Conservation (phyloP, 495 filamentous ascomycete species). For the Lophiostoma macrostomum region DNA sequence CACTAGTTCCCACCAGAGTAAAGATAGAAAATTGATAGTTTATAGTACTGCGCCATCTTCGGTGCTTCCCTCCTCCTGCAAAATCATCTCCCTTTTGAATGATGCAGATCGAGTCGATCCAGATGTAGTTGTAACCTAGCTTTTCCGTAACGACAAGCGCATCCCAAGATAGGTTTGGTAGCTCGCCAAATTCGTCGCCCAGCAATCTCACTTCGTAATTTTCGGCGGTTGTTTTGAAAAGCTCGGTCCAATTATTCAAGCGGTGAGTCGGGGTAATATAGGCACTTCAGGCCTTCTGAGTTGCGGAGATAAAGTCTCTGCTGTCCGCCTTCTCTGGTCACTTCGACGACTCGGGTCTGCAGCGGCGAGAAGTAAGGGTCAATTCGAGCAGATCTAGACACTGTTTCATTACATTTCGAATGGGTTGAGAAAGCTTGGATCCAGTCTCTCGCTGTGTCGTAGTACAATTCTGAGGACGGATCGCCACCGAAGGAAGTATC, state of each 20-base stretch:
- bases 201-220: constrained; percentile 2
- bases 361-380: neutral
- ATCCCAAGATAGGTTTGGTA: constrained; percentile 1
- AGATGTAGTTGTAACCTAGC: constrained; percentile 1
- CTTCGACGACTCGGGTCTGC: neutral
- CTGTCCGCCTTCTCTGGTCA: too few relatives aligned
- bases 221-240: constrained; percentile 1
- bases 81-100: constrained; percentile 3
- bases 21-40: constrained; percentile 11
- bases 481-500: constrained; percentile 1
- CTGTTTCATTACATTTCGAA: constrained; percentile 8
- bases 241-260: neutral
- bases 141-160: neutral
- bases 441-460: neutral
- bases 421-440: neutral
- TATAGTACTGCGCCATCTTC: constrained; percentile 13
- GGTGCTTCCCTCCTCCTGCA: constrained; percentile 5
- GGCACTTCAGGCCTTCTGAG: neutral
- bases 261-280: constrained; percentile 6
- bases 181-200: neutral
- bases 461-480: neutral
- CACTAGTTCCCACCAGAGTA: constrained; percentile 1
- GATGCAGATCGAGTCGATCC: constrained; percentile 7
- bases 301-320: constrained; percentile 1
- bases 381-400: neutral